phyloP scores from a whole-genome alignment of 2,329 filamentous ascomycete genomes.

The Boeremia lycopersici region DNA sequence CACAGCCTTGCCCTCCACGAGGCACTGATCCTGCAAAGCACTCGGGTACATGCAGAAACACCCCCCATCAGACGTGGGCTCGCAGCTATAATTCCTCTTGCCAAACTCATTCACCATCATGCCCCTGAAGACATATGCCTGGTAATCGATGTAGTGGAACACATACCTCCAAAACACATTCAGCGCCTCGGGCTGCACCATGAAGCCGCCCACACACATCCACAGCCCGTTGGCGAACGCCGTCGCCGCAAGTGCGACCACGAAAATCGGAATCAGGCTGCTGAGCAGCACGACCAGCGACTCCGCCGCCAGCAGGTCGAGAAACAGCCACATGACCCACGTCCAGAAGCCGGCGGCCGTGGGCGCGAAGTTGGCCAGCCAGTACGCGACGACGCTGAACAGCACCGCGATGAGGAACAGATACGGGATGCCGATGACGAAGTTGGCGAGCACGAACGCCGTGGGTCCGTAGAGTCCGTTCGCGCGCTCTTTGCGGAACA shows the following conservation, averaged over 20 bases:
- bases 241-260: constrained; percentile 76
- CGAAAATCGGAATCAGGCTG: constrained; percentile 76
- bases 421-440: constrained; percentile 80
- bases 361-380: constrained; percentile 76
- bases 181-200: constrained; percentile 73
- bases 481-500: constrained; percentile 76
- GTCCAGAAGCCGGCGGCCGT: constrained; percentile 71
- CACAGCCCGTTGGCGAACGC: constrained; percentile 88
- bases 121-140: constrained; percentile 83
- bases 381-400: constrained; percentile 79
- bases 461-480: constrained; percentile 81
- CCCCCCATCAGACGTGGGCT: constrained; percentile 32
- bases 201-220: constrained; percentile 86
- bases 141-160: constrained; percentile 89
- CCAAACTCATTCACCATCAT: constrained; percentile 94
- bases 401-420: constrained; percentile 77
- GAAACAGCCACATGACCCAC: constrained; percentile 83
- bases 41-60: constrained; percentile 76
- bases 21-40: constrained; percentile 66
- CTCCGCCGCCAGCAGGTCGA: constrained; percentile 82
- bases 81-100: constrained; percentile 67
- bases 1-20: constrained; percentile 73
- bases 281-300: constrained; percentile 79
- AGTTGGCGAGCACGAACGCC: constrained; percentile 77
- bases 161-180: constrained; percentile 88